Evolutionary conservation across 1,139 yeast genomes (phyloP), one percentile per base, ranked within the genome.

Genomic region (Arxiozyma slooffiae): DNA sequence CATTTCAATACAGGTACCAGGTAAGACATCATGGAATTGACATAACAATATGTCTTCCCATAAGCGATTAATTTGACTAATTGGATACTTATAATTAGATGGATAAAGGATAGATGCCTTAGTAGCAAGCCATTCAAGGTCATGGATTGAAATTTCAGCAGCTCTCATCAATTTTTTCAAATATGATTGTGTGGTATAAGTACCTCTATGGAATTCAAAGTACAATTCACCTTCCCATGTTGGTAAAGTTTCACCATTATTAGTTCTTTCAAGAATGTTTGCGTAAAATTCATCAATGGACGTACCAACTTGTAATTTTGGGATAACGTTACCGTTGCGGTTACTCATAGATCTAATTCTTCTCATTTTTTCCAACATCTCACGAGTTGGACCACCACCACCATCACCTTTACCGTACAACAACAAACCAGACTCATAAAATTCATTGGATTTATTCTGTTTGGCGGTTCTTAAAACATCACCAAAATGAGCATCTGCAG

Each of bases 321-420:
- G 97, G 48, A 83, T 70, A 55, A 80, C 75, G 48, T 79, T 79
- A n/a, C 90, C 95, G 22, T 82, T 82, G 11, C 84, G 83, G 63
- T 90, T 85, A 30, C 89, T 78, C 54, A 90, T 69, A 20, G 97
- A 97, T 62, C 97, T 78, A 66, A 92, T 84, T 60, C 97, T 80
- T 66, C 97, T 80, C 60, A 92, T 74, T 66, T 88, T 89, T 64
- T 92, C 97, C 56, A 92, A 64, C 96, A 89, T 90, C 62, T 85
- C 96, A 44, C 85, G 85, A 4, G 88, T 83, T 40, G 97, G 97
- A 6, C 98, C 98, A 57, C 97, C 97, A 55, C 98, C 98, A 59
- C 98, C 98, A 64, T 92, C 98, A 63, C 98, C 98, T 60, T 85
- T 81, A 41, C 98, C 98, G 61, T 80, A 92, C 50, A 89, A 73